phyloP scores from a whole-genome alignment of 441 rosid genomes.

The Populus hybrid region DNA sequence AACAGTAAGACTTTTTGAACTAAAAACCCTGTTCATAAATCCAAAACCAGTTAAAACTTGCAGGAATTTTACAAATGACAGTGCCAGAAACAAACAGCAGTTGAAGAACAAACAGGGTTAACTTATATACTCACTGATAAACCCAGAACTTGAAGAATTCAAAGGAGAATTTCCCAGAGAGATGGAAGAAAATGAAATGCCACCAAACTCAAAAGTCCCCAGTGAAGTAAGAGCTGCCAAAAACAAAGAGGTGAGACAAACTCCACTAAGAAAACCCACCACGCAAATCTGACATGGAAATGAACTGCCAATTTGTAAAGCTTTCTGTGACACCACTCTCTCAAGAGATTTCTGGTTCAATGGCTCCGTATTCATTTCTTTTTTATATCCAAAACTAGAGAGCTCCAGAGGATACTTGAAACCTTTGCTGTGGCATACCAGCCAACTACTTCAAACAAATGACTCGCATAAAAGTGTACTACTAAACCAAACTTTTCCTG shows the following conservation, averaged over 20 bases:
- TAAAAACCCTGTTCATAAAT: not conserved
- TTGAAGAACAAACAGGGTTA: not conserved
- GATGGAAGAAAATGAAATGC: constrained; percentile 48
- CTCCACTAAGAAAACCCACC: constrained; percentile 80
- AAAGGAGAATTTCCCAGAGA: constrained; percentile 38
- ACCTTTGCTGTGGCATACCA: constrained; percentile 8
- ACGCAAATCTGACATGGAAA: constrained; percentile 91
- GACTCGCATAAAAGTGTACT: constrained; percentile 30
- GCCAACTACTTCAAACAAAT: constrained; percentile 9
- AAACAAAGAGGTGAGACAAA: constrained; percentile 79
- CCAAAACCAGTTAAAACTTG: not conserved
- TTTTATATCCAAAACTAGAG: not conserved
- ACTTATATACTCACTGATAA: constrained; percentile 40
- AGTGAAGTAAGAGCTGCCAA: constrained; percentile 82
- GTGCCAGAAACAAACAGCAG: not conserved
- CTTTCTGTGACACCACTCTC: constrained; percentile 78
- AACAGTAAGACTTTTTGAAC: not conserved
- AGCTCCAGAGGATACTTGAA: not conserved
- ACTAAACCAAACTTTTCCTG: not conserved
- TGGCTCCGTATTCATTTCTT: constrained; percentile 30
- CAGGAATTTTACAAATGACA: not conserved
- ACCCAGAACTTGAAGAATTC: constrained; percentile 55
- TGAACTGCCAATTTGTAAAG: constrained; percentile 80
- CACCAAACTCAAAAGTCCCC: constrained; percentile 50
- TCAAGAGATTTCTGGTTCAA: constrained; percentile 61